These are phyloP conservation scores for Rhizopogon hawkerae DNA, from an alignment of 1,284 basidiomycete species.

Conservation along the genomic window DNA sequence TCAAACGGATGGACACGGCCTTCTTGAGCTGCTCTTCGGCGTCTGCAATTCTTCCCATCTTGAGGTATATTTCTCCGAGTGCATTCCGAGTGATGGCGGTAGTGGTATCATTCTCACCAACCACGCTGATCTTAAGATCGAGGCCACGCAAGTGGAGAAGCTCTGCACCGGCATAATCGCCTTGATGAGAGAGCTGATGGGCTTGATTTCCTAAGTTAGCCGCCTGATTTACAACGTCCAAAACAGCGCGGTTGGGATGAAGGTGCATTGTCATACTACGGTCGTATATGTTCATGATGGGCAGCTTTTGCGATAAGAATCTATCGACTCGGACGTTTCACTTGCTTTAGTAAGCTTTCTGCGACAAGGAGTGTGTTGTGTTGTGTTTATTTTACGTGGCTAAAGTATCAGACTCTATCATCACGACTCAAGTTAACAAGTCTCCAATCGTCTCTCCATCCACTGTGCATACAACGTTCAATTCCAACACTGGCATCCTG, in stretches of 20 bases:
- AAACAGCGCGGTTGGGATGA: not conserved
- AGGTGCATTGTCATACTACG: too few relatives aligned
- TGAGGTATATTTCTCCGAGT: conserved; percentile 28
- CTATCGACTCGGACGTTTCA: too few relatives aligned
- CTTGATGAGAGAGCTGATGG: conserved; percentile 16
- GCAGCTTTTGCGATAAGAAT: too few relatives aligned
- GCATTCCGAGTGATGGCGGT: conserved; percentile 27
- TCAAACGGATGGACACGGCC: conserved; percentile 24
- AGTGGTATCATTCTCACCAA: conserved; percentile 13
- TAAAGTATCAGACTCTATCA: conserved; percentile 3
- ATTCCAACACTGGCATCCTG: conserved; percentile 30
- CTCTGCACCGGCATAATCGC: conserved; percentile 25
- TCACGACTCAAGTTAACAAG: conserved; percentile 16
- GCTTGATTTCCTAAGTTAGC: conserved; percentile 12
- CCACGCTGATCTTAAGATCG: conserved; percentile 18
- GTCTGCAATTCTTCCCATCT: conserved; percentile 25
- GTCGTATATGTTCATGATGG: too few relatives aligned
- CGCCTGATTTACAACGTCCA: not conserved
- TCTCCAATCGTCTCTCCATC: conserved; percentile 19
- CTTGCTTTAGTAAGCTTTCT: not conserved
- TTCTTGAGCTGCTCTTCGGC: conserved; percentile 26
- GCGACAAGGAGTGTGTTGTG: conserved; percentile 19
- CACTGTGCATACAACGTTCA: conserved; percentile 29
- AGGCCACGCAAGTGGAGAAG: conserved; percentile 24
- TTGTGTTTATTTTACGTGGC: conserved; percentile 15